Evolutionary conservation across 2,329 filamentous ascomycete species (phyloP), one percentile per base, ranked within the genome.

Genomic region (Chlorencoelia australis): DNA sequence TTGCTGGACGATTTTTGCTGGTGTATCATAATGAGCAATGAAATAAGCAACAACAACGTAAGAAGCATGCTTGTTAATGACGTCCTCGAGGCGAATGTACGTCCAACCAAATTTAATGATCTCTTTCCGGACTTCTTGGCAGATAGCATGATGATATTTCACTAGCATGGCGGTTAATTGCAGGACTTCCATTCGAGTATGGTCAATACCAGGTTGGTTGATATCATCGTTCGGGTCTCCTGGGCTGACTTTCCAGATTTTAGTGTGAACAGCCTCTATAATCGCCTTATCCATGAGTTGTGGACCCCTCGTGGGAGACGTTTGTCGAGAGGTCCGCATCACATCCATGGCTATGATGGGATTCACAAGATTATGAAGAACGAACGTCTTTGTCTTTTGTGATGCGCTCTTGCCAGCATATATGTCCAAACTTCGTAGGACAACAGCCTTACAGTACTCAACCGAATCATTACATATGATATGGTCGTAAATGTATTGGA

Each of bases 61-160:
- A 3, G 91, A 88, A 1, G 89, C 91, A 58, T 96, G 91, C 60
- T 98, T 98, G 67, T 96, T 98, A 65, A 98, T 94, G 39, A 94
- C 84, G 59, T 99, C 91, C 54, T 99, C 93, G n/a, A 98, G 73
- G 16, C 85, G 78, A 52, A 98, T 98, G 56, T 94, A 96, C 13
- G 88, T 94, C 91, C 91, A 99, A 3, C 87, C 88, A 60, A 96
- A 98, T 61, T 95, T 96, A 55, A 98, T 98, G 44, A 98, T 89
- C 46, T 98, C 91, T 60, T 98, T 98, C 24, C 93, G 79, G 2
- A 85, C 80, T 52, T 96, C 91, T 48, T 93, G 83, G 2, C 98
- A 73, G 36, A 87, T 82, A 20, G 75, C 74, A 52, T 89, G 79
- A 53, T 98, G 86, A 53, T 96, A 94, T 56, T 98, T 98, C 60